Conservation (phyloP, 192 early-diverging fungal species). For the Physocladia obscura region DNA sequence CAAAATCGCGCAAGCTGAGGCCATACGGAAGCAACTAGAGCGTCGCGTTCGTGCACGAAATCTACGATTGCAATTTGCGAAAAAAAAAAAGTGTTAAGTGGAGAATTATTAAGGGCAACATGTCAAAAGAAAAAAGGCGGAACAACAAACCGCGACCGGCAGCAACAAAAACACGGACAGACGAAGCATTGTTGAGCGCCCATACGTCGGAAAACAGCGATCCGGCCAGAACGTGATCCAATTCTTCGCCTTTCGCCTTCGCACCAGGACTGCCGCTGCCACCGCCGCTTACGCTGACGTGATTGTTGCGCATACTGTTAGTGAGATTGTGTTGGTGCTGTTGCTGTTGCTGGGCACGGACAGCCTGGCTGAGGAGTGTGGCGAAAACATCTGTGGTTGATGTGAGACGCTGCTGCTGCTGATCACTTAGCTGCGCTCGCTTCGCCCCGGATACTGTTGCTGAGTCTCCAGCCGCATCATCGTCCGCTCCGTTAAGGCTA, state of each 20-base stretch:
- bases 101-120: no score
- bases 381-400: no score
- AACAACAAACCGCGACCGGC: background rate
- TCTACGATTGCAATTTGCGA: background rate
- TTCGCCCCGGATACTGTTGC: no score
- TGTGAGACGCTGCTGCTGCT: no score
- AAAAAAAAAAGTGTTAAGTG: background rate
- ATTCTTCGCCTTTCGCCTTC: background rate
- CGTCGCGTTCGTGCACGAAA: slow-evolving; percentile 22
- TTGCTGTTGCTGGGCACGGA: no score
- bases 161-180: slow-evolving; percentile 9
- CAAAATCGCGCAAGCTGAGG: slow-evolving; percentile 22
- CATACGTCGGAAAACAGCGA: background rate
- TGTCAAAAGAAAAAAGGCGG: background rate
- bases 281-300: no score
- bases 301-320: no score
- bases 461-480: no score
- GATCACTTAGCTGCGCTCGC: no score
- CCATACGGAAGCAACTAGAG: slow-evolving; percentile 8
- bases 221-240: background rate
- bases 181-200: background rate
- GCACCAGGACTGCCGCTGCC: background rate
- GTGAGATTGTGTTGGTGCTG: no score
- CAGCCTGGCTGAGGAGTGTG: no score
- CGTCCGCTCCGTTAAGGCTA: no score